Evolutionary conservation across 129 eudicot species (phyloP).

Genomic region (Erigeron canadensis): DNA sequence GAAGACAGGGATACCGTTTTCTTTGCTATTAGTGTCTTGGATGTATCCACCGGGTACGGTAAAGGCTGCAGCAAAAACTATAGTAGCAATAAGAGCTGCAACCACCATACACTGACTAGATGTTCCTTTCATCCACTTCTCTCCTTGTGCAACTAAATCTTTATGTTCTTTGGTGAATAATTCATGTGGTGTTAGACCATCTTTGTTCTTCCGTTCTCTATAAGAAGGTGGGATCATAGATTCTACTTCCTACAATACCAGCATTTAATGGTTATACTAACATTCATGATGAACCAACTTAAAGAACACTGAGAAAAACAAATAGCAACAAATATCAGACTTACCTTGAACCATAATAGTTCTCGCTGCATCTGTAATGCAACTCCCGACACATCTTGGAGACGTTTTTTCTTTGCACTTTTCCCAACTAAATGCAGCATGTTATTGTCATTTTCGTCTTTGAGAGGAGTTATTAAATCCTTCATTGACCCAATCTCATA

Average conservation of each 20-base stretch:
- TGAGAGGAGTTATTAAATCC: too few relatives aligned
- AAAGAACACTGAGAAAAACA: too few relatives aligned
- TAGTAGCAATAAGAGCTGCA: slow-evolving; percentile 45
- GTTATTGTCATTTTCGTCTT: too few relatives aligned
- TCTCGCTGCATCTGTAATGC: too few relatives aligned
- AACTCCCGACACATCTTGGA: too few relatives aligned
- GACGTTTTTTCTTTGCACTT: too few relatives aligned
- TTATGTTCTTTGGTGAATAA: slow-evolving; percentile 49
- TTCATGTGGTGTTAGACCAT: slow-evolving; percentile 42
- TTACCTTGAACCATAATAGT: neutral
- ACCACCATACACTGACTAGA: slow-evolving; percentile 50
- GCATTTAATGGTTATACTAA: neutral
- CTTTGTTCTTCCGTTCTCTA: slow-evolving; percentile 39
- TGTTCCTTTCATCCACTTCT: slow-evolving; percentile 56
- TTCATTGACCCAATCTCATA: too few relatives aligned
- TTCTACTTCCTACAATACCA: slow-evolving; percentile 44
- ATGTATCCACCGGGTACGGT: slow-evolving; percentile 47
- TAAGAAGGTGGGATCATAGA: slow-evolving; percentile 38
- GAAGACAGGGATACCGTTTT: slow-evolving; percentile 36
- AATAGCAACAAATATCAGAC: neutral
- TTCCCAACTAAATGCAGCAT: too few relatives aligned
- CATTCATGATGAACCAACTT: neutral
- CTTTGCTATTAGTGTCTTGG: neutral
- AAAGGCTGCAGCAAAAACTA: slow-evolving; percentile 47
- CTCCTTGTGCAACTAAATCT: slow-evolving; percentile 38